Conservation (phyloP, 495 filamentous ascomycete species). For the Aspergillus nanangensis region DNA sequence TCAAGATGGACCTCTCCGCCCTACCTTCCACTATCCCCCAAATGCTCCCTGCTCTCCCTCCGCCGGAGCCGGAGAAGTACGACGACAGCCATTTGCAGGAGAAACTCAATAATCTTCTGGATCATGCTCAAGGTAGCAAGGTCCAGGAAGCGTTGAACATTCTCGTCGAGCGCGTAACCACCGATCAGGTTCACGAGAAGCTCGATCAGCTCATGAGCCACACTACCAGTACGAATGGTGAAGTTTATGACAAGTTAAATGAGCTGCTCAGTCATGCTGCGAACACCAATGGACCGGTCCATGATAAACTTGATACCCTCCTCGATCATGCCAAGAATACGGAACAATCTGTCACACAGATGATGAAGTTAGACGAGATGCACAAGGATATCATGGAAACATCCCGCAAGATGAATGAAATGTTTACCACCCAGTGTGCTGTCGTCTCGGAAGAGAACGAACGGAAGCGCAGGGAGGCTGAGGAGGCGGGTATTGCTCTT, state of each 20-base stretch:
- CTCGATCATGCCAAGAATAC: constrained; percentile 31
- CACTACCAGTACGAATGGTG: constrained; percentile 47
- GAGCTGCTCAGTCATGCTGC: constrained; percentile 61
- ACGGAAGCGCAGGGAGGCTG: constrained; percentile 71
- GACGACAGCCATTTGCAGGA: constrained; percentile 70
- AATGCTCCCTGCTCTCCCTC: constrained; percentile 43
- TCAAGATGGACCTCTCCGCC: constrained; percentile 47
- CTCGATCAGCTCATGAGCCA: constrained; percentile 58
- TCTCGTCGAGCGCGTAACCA: constrained; percentile 59
- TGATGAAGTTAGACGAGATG: constrained; percentile 80
- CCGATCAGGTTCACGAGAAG: constrained; percentile 37
- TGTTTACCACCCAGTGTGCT: constrained; percentile 74
- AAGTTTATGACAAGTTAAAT: constrained; percentile 38
- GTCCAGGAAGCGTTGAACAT: constrained; percentile 80
- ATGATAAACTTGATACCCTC: constrained; percentile 56
- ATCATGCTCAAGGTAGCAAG: constrained; percentile 46
- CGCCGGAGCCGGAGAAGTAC: constrained; percentile 50
- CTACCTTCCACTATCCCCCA: constrained; percentile 46
- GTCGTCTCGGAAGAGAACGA: constrained; percentile 76
- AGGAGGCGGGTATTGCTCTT: constrained; percentile 75
- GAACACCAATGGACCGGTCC: constrained; percentile 59
- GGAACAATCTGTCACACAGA: constrained; percentile 50
- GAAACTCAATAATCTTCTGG: constrained; percentile 82
- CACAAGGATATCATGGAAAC: constrained; percentile 83
- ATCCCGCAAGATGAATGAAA: constrained; percentile 80